Percentiles rank a stretch among this genome's conserved stretches.
Conservation (phyloP, 1,284 basidiomycete species). For the Stereum hirsutum region DNA sequence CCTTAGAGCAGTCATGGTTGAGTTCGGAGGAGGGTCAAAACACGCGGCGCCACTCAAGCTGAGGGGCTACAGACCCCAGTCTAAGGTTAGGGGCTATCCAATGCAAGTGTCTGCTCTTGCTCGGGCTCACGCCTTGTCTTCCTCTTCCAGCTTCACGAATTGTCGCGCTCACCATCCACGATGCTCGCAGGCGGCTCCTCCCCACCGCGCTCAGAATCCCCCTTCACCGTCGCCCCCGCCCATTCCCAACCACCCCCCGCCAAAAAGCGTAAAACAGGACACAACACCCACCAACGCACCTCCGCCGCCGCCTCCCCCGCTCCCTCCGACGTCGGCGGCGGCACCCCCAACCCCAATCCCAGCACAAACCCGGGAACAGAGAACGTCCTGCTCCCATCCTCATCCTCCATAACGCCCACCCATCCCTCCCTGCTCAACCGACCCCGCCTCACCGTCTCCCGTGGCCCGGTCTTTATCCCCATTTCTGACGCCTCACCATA, state of each 20-base stretch:
- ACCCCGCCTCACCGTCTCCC: constrained; percentile 60
- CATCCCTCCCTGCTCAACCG: constrained; percentile 56
- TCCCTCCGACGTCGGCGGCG: constrained; percentile 29
- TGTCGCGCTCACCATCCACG: too few relatives aligned
- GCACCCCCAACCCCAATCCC: constrained; percentile 14
- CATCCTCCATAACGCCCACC: too few relatives aligned
- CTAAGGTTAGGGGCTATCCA: constrained; percentile 8
- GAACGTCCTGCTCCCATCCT: constrained; percentile 47
- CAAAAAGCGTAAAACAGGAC: constrained; percentile 35
- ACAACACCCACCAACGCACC: constrained; percentile 19
- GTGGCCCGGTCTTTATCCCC: constrained; percentile 57
- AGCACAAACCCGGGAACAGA: too few relatives aligned
- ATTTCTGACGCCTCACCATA: constrained; percentile 45
- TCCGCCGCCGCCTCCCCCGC: constrained; percentile 34
- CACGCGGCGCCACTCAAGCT: too few relatives aligned
- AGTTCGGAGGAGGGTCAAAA: background rate
- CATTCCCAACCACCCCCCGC: constrained; percentile 12
- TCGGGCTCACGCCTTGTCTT: too few relatives aligned
- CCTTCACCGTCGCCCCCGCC: constrained; percentile 15
- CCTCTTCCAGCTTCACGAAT: background rate
- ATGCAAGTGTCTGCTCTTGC: too few relatives aligned
- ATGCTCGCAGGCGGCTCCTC: constrained; percentile 13
- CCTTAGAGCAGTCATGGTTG: constrained; percentile 51
- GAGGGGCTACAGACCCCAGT: background rate
- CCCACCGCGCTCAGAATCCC: constrained; percentile 27